Evolutionary conservation across 1,139 yeast species (phyloP).

Genomic region (Kluyveromyces marxianus): DNA sequence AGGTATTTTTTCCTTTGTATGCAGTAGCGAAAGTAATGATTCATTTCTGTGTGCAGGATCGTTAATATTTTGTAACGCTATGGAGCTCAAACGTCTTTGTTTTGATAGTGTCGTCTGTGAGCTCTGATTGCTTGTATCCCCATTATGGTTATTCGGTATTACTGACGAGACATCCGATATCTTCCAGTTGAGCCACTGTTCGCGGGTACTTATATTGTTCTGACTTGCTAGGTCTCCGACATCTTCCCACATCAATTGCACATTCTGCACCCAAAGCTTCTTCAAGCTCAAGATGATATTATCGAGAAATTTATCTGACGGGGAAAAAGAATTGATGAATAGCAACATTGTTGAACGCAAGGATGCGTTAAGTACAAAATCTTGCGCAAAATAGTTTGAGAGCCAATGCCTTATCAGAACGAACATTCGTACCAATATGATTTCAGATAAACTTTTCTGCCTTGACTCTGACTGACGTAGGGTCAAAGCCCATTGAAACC

Average conservation of each 20-base stretch:
- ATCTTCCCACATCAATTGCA: conserved; percentile 24
- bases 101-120: no score
- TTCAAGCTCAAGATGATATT: conserved; percentile 38
- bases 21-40: conserved; percentile 26
- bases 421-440: conserved; percentile 75
- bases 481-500: conserved; percentile 68
- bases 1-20: conserved; percentile 16
- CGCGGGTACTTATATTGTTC: conserved; percentile 8
- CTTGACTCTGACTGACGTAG: conserved; percentile 25
- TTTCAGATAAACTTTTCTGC: conserved; percentile 48
- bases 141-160: conserved; percentile 7
- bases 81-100: conserved; percentile 22
- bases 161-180: conserved; percentile 19
- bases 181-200: conserved; percentile 20
- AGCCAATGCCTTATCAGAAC: conserved; percentile 88
- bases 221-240: conserved; percentile 17
- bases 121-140: not conserved
- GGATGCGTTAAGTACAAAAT: conserved; percentile 43
- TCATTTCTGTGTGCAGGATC: conserved; percentile 28
- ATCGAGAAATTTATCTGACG: conserved; percentile 1
- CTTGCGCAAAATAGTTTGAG: conserved; percentile 65
- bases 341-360: conserved; percentile 43
- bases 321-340: conserved; percentile 38
- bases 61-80: conserved; percentile 27
- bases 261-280: conserved; percentile 32